A percentile compares a stretch with the other conserved stretches of the same genome.
phyloP scores from a whole-genome alignment of 495 filamentous ascomycete genomes.

The Podospora pseudoanserina region DNA sequence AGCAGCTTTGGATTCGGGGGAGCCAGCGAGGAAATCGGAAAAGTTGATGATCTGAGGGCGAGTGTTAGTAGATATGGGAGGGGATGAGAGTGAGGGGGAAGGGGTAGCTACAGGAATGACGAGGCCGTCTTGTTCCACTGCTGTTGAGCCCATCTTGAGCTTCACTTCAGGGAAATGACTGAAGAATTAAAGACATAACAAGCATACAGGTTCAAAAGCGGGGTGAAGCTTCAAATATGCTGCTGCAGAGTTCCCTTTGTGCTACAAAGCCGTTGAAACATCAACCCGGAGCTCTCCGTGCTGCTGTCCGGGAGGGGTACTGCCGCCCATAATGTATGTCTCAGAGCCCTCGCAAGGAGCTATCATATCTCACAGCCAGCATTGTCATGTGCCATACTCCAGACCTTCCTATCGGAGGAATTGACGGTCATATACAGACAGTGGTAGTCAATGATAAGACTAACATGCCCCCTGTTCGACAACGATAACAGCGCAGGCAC shows the following conservation, averaged over 20 bases:
- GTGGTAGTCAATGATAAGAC: not conserved
- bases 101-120: constrained; percentile 58
- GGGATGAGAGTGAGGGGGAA: constrained; percentile 8
- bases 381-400: not conserved
- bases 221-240: not conserved
- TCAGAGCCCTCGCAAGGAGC: not conserved
- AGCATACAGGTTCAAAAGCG: not conserved
- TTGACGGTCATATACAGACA: too few relatives aligned
- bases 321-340: not conserved
- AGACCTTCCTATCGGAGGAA: not conserved
- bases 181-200: not conserved
- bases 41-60: constrained; percentile 79
- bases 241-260: not conserved
- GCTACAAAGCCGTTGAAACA: not conserved
- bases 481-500: constrained; percentile 9
- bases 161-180: not conserved
- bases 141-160: constrained; percentile 46
- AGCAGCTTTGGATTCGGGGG: constrained; percentile 55
- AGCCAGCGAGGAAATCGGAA: constrained; percentile 64
- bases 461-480: not conserved
- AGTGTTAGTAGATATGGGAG: constrained; percentile 2
- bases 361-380: not conserved
- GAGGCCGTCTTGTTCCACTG: constrained; percentile 62
- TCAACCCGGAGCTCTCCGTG: not conserved
- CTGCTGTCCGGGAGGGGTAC: not conserved